A percentile compares a stretch with the other conserved stretches of the same genome.
Evolutionary conservation across 306 rosid genomes (phyloP).

Genomic region (Prunus persica): DNA sequence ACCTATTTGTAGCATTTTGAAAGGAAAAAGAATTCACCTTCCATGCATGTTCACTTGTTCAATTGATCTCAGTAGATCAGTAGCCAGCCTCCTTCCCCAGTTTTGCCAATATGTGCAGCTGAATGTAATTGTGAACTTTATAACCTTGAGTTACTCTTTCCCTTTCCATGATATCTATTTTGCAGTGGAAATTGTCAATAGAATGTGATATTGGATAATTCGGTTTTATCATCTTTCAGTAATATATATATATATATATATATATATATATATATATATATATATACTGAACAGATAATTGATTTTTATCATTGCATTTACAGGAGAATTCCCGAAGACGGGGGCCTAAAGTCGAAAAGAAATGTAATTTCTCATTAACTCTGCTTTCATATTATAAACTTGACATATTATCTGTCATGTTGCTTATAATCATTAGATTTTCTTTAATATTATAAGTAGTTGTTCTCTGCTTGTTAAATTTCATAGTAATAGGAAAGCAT

Average conservation of each 20-base stretch:
- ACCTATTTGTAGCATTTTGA: too few species aligned
- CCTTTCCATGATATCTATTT: neutral
- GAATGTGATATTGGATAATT: neutral
- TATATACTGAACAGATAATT: slow-evolving; percentile 13
- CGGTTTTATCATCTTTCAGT: neutral
- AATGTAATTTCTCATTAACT: slow-evolving; percentile 43
- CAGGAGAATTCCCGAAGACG: slow-evolving; percentile 51
- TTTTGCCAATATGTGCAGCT: neutral
- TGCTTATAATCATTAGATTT: neutral
- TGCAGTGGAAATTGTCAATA: neutral
- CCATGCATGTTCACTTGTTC: too few species aligned
- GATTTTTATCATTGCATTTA: slow-evolving; percentile 31
- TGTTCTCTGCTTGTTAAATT: neutral
- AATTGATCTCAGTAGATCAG: too few species aligned
- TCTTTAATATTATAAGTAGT: neutral
- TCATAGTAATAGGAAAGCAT: neutral
- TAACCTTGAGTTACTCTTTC: neutral
- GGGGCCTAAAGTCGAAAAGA: slow-evolving; percentile 43
- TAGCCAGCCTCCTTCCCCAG: too few species aligned
- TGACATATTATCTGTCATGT: neutral
- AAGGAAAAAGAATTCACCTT: too few species aligned
- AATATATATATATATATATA: neutral
- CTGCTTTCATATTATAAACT: neutral
- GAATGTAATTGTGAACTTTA: neutral
- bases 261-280: neutral